Conservation (phyloP, 2,329 filamentous ascomycete species). For the Penicillium sp. region DNA sequence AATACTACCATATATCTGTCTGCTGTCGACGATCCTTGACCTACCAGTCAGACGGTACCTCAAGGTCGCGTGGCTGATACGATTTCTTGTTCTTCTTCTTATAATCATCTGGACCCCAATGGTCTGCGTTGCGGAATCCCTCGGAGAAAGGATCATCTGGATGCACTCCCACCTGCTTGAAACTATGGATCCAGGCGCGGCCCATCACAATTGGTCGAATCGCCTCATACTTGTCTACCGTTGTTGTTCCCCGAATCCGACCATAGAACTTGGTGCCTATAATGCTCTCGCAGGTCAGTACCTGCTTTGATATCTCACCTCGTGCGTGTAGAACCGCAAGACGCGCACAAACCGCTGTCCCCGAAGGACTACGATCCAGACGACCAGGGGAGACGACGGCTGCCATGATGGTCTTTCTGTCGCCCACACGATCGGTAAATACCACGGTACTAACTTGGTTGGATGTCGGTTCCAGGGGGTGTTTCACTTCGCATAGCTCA, state of each 20-base stretch:
- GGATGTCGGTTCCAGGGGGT: neutral
- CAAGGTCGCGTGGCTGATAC: neutral
- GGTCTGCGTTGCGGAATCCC: conserved; percentile 8
- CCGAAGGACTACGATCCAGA: conserved; percentile 5
- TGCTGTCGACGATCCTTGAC: neutral
- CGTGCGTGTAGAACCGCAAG: conserved; percentile 6
- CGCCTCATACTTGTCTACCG: conserved; percentile 2
- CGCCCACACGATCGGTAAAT: neutral
- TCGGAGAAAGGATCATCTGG: conserved; percentile 6
- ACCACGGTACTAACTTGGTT: conserved; percentile 2
- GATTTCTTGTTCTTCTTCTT: neutral
- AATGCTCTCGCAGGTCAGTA: neutral
- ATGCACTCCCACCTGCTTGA: conserved; percentile 7
- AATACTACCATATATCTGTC: no score
- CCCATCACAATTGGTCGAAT: conserved; percentile 6
- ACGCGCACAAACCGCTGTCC: conserved; percentile 6
- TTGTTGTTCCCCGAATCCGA: conserved; percentile 1
- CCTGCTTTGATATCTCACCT: neutral
- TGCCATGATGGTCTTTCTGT: neutral
- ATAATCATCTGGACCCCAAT: conserved; percentile 1
- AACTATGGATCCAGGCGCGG: conserved; percentile 2
- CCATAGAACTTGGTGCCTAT: neutral
- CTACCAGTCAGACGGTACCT: neutral
- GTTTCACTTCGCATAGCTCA: neutral
- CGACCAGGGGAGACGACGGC: conserved; percentile 6